A percentile compares a stretch with the other conserved stretches of the same genome.
These are phyloP conservation scores for Mycena indigotica DNA, from an alignment of 768 basidiomycete species.

Conservation along the genomic window DNA sequence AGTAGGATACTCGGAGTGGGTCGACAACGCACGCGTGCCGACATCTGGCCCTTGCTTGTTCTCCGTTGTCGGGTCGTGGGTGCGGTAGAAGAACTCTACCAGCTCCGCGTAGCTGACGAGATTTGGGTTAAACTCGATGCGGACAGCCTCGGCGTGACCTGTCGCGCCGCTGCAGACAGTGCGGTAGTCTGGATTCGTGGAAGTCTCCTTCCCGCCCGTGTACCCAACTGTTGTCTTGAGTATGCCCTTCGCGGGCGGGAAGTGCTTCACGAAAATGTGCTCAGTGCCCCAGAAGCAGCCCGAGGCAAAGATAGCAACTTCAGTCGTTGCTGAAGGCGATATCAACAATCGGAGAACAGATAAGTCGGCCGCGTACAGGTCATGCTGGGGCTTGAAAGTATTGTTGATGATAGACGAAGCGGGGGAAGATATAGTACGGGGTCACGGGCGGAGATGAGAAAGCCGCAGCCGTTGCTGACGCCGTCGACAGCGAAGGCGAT, in stretches of 20 bases:
- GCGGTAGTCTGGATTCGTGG: slow-evolving; percentile 51
- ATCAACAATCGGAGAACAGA: too few relatives aligned
- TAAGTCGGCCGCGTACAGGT: too few relatives aligned
- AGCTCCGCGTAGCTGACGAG: slow-evolving; percentile 69
- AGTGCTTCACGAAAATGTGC: slow-evolving; percentile 62
- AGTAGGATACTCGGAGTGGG: too few relatives aligned
- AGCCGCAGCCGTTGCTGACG: too few relatives aligned
- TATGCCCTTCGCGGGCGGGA: slow-evolving; percentile 56
- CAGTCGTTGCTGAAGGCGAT: background rate
- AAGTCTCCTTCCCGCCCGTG: slow-evolving; percentile 50
- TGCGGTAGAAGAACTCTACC: slow-evolving; percentile 80
- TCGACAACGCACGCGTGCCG: slow-evolving; percentile 55
- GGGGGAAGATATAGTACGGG: too few relatives aligned
- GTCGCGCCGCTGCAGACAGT: slow-evolving; percentile 68
- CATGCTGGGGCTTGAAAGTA: too few relatives aligned
- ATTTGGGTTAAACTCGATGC: slow-evolving; percentile 64
- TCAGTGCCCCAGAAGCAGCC: slow-evolving; percentile 69
- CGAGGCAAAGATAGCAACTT: slow-evolving; percentile 14
- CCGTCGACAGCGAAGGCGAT: too few relatives aligned
- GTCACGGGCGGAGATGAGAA: too few relatives aligned
- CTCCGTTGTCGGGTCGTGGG: slow-evolving; percentile 70
- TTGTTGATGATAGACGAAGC: too few relatives aligned
- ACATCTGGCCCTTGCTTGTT: slow-evolving; percentile 62
- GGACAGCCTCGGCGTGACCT: slow-evolving; percentile 71
- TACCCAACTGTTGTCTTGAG: slow-evolving; percentile 59